These are phyloP conservation scores for Herpomyces periplanetae DNA, from an alignment of 2,329 filamentous ascomycete species.

Conservation along the genomic window DNA sequence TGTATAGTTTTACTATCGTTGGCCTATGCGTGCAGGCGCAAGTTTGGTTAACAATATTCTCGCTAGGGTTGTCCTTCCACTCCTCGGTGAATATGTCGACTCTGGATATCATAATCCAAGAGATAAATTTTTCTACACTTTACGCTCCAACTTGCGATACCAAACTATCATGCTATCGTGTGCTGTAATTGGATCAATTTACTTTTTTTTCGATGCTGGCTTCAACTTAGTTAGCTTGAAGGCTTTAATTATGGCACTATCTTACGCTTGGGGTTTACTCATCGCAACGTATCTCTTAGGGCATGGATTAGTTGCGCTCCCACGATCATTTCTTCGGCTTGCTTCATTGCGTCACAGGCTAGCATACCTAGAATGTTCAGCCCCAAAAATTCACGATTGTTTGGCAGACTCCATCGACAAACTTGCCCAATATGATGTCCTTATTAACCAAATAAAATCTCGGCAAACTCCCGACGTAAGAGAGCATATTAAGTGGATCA, in stretches of 20 bases:
- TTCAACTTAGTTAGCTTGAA: constrained; percentile 34
- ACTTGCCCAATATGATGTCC: constrained; percentile 39
- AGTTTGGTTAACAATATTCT: constrained; percentile 1
- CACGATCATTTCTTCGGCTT: constrained; percentile 35
- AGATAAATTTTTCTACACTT: constrained; percentile 39
- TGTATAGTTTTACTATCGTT: neutral
- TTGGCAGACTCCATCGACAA: constrained; percentile 45
- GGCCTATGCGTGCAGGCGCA: constrained; percentile 1
- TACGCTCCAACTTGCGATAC: constrained; percentile 57
- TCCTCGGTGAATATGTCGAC: constrained; percentile 77
- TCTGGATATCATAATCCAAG: constrained; percentile 62
- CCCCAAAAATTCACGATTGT: constrained; percentile 47
- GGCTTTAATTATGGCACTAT: constrained; percentile 53
- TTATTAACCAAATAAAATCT: constrained; percentile 35
- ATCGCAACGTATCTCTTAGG: constrained; percentile 92
- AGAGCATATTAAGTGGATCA: constrained; percentile 69
- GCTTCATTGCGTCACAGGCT: constrained; percentile 34
- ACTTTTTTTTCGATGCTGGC: constrained; percentile 41
- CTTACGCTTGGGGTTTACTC: constrained; percentile 68
- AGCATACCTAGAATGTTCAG: constrained; percentile 31
- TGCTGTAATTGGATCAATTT: constrained; percentile 29
- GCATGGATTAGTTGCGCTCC: constrained; percentile 69
- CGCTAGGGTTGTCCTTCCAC: constrained; percentile 46
- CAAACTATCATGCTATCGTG: constrained; percentile 37
- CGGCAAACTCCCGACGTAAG: constrained; percentile 37